Conservation (phyloP, 805 yeast genomes). For the Ogataea polymorpha region DNA sequence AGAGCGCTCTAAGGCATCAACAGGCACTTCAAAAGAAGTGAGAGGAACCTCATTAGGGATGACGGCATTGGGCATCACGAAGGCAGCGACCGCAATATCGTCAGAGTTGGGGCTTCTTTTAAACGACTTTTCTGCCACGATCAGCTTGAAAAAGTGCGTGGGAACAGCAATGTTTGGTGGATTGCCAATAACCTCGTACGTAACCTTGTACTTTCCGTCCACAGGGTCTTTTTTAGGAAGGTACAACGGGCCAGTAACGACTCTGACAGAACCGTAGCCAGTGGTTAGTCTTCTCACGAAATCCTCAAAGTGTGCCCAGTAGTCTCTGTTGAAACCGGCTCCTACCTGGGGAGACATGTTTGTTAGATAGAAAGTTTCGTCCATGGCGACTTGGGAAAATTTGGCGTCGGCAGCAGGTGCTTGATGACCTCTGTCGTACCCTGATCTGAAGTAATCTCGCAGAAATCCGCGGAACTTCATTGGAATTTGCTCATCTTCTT, state of each 20-base stretch:
- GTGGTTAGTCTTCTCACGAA: conserved; percentile 75
- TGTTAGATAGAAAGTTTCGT: conserved; percentile 85
- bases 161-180: conserved; percentile 98
- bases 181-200: conserved; percentile 90
- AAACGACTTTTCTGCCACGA: conserved; percentile 71
- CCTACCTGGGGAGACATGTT: conserved; percentile 98
- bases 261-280: conserved; percentile 71
- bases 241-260: conserved; percentile 92
- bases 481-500: conserved; percentile 85
- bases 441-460: conserved; percentile 88
- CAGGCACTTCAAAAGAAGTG: conserved; percentile 77
- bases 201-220: conserved; percentile 83
- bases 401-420: conserved; percentile 98
- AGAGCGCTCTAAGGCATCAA: conserved; percentile 84
- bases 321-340: conserved; percentile 93
- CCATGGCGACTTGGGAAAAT: conserved; percentile 87
- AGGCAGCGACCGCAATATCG: conserved; percentile 78
- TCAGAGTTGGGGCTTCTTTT: conserved; percentile 35
- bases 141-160: conserved; percentile 89
- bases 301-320: conserved; percentile 96
- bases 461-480: conserved; percentile 68
- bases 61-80: conserved; percentile 85
- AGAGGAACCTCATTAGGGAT: conserved; percentile 73
- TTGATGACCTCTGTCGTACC: conserved; percentile 95
- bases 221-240: conserved; percentile 68